Conservation (phyloP, 2,329 filamentous ascomycete genomes). For the Acrocalymma vagum region DNA sequence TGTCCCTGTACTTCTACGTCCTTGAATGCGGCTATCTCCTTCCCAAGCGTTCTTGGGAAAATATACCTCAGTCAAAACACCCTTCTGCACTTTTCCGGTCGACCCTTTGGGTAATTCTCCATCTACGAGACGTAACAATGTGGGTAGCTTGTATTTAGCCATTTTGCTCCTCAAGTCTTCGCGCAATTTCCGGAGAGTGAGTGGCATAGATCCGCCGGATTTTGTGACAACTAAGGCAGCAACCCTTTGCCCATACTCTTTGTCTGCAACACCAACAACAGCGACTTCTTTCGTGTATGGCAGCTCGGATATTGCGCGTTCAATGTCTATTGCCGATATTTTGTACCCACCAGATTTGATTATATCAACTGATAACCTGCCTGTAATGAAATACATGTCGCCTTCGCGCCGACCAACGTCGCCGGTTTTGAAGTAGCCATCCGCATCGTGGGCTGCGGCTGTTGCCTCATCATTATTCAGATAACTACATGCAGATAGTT, state of each 20-base stretch:
- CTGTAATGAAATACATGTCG: conserved; percentile 60
- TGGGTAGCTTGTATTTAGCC: conserved; percentile 57
- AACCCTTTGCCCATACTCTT: conserved; percentile 62
- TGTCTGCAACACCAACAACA: conserved; percentile 59
- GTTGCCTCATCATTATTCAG: conserved; percentile 50
- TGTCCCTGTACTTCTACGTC: too few relatives aligned
- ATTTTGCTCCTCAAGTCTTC: conserved; percentile 51
- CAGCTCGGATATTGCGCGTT: conserved; percentile 58
- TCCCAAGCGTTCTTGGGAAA: too few relatives aligned
- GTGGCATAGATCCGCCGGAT: conserved; percentile 32
- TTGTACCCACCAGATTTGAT: conserved; percentile 65
- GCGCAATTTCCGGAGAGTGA: conserved; percentile 51
- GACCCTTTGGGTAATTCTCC: conserved; percentile 56
- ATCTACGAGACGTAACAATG: conserved; percentile 50
- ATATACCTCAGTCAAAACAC: too few relatives aligned
- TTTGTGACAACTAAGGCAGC: conserved; percentile 57
- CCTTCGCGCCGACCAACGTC: conserved; percentile 49
- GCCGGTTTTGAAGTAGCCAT: conserved; percentile 59
- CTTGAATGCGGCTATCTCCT: too few relatives aligned
- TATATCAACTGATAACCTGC: conserved; percentile 59
- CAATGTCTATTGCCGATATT: conserved; percentile 61
- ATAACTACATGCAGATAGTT: conserved; percentile 38
- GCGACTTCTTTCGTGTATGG: conserved; percentile 58
- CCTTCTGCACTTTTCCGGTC: conserved; percentile 58
- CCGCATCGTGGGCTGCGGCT: conserved; percentile 51